phyloP scores from a whole-genome alignment of 1,284 basidiomycete genomes.

The Exobasidium cylindrosporum region DNA sequence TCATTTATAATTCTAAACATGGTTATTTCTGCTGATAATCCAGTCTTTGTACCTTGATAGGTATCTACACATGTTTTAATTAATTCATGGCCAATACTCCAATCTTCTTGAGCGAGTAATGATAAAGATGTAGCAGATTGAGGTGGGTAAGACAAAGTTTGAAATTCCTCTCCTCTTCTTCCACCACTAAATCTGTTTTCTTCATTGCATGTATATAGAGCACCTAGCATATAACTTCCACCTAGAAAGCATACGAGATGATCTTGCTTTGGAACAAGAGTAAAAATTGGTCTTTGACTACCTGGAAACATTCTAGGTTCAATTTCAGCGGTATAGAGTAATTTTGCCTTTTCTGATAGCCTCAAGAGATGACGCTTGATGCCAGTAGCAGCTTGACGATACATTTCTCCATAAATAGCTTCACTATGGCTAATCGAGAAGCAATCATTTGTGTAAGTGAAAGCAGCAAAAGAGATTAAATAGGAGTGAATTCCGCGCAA shows the following conservation, averaged over 20 bases:
- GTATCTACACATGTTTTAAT: conserved; percentile 82
- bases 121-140: conserved; percentile 27
- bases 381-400: conserved; percentile 75
- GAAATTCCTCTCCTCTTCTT: too few species aligned
- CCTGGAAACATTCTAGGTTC: conserved; percentile 40
- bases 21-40: conserved; percentile 56
- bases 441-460: not conserved
- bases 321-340: conserved; percentile 81
- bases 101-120: conserved; percentile 64
- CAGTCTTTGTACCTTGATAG: conserved; percentile 75
- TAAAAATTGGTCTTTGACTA: conserved; percentile 18
- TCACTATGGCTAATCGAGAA: conserved; percentile 73
- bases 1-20: conserved; percentile 37
- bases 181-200: too few species aligned
- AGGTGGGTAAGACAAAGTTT: conserved; percentile 14
- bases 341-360: conserved; percentile 50
- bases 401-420: conserved; percentile 79
- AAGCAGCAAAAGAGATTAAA: not conserved
- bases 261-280: conserved; percentile 79
- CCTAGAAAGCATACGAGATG: conserved; percentile 94
- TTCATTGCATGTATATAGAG: conserved; percentile 48
- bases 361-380: conserved; percentile 73
- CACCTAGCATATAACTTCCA: conserved; percentile 84
- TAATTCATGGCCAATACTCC: conserved; percentile 75
- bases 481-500: not conserved